phyloP scores from a whole-genome alignment of 1,284 basidiomycete genomes.

The Sanguinoderma infundibulare region DNA sequence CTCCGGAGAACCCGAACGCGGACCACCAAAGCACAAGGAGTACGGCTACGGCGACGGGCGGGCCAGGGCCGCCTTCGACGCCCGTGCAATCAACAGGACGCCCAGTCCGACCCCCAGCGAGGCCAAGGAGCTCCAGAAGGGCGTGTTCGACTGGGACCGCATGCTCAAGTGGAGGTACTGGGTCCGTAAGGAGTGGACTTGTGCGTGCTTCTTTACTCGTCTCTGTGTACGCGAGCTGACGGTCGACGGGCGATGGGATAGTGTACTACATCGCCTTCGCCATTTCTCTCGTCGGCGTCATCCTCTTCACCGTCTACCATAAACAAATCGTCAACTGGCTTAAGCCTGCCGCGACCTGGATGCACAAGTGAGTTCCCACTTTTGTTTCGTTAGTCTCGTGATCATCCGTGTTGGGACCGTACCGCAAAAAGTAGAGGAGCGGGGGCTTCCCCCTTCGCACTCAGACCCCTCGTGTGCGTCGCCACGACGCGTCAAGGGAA shows the following conservation, averaged over 20 bases:
- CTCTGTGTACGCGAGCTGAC: not conserved
- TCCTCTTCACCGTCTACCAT: conserved; percentile 59
- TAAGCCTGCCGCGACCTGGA: conserved; percentile 56
- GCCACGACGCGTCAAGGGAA: too few relatives aligned
- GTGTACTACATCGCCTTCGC: conserved; percentile 31
- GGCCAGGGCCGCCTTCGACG: conserved; percentile 20
- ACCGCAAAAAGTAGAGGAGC: not conserved
- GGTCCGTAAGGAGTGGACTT: conserved; percentile 52
- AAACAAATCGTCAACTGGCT: conserved; percentile 63
- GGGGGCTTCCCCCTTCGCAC: too few relatives aligned
- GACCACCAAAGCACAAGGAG: conserved; percentile 5
- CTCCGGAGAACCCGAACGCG: conserved; percentile 15
- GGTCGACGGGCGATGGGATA: conserved; percentile 2
- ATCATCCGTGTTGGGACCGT: not conserved
- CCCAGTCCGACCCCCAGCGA: conserved; percentile 48
- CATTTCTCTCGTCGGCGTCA: conserved; percentile 42
- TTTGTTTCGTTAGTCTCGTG: not conserved
- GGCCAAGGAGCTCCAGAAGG: conserved; percentile 38
- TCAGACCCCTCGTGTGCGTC: too few relatives aligned
- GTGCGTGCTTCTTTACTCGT: conserved; percentile 39
- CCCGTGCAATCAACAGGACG: conserved; percentile 37
- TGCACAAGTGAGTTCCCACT: conserved; percentile 43
- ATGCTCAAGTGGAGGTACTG: conserved; percentile 50
- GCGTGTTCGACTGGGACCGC: conserved; percentile 50
- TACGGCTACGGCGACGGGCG: conserved; percentile 4